Percentiles rank a stretch among this genome's conserved stretches.
Evolutionary conservation across 257 asterid genomes (phyloP).

Genomic region (Petrea volubilis): DNA sequence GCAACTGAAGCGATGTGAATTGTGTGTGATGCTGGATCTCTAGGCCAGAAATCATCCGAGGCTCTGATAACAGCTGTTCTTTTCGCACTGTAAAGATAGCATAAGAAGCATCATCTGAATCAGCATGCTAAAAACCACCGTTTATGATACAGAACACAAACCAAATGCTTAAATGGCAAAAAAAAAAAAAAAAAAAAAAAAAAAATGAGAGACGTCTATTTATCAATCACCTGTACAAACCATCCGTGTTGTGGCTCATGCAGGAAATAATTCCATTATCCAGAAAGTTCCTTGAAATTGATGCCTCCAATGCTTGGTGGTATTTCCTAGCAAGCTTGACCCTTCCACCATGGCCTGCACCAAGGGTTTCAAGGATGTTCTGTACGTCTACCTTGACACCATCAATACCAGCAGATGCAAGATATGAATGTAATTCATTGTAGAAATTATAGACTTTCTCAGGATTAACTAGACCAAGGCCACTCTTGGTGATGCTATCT

Average conservation of each 20-base stretch:
- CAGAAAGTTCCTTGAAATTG: slow-evolving; percentile 68
- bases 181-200: not conserved
- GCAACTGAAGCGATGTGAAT: slow-evolving; percentile 97
- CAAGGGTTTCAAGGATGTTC: slow-evolving; percentile 84
- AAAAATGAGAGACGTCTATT: not conserved
- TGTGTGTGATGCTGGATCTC: slow-evolving; percentile 94
- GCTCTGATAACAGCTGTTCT: slow-evolving; percentile 78
- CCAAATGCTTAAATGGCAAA: not conserved
- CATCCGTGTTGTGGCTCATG: slow-evolving; percentile 94
- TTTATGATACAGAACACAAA: not conserved
- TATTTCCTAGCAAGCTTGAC: slow-evolving; percentile 79
- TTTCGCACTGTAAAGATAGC: slow-evolving; percentile 55
- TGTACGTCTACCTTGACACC: slow-evolving; percentile 89
- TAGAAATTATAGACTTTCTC: slow-evolving; percentile 73
- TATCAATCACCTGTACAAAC: slow-evolving; percentile 67
- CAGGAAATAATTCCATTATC: slow-evolving; percentile 92
- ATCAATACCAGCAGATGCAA: slow-evolving; percentile 73
- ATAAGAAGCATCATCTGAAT: not conserved
- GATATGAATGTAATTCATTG: slow-evolving; percentile 75
- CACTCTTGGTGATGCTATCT: slow-evolving; percentile 61
- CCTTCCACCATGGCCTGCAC: slow-evolving; percentile 90
- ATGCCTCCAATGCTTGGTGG: slow-evolving; percentile 87
- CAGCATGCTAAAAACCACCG: not conserved
- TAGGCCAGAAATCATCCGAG: slow-evolving; percentile 93
- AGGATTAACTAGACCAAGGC: slow-evolving; percentile 87